These are phyloP conservation scores for Lactarius evosmus DNA, from an alignment of 768 basidiomycete genomes.

Conservation along the genomic window DNA sequence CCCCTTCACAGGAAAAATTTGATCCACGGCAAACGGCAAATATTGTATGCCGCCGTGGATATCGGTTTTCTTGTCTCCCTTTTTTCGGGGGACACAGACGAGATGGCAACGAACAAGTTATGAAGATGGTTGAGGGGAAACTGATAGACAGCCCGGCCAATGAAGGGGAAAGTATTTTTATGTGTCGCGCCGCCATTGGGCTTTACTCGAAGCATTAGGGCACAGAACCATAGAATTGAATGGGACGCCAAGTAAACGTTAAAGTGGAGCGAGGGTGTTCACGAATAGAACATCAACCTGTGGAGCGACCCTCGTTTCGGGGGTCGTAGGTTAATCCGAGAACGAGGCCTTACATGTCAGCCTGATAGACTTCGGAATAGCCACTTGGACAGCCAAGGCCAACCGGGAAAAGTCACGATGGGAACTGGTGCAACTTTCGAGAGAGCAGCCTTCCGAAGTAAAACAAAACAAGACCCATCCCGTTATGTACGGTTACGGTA, in stretches of 20 bases:
- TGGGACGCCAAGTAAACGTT: not conserved
- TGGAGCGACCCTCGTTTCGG: slow-evolving; percentile 9
- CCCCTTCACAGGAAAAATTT: not conserved
- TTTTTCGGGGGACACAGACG: too few relatives aligned
- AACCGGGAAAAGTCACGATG: too few relatives aligned
- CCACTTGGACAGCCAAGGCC: not conserved
- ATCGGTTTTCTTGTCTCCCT: not conserved
- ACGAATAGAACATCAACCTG: not conserved
- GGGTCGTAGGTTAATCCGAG: not conserved
- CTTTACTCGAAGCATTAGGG: not conserved
- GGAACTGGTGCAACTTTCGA: not conserved
- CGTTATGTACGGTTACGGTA: too few relatives aligned
- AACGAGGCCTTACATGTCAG: not conserved
- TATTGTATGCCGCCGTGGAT: not conserved
- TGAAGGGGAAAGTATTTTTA: too few relatives aligned
- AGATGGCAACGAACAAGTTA: not conserved
- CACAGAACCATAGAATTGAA: not conserved
- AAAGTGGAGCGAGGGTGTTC: slow-evolving; percentile 2
- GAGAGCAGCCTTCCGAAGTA: too few relatives aligned
- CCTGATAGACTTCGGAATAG: not conserved
- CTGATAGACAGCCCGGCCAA: not conserved
- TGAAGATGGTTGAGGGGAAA: too few relatives aligned
- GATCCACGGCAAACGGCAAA: not conserved
- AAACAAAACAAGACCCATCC: too few relatives aligned
- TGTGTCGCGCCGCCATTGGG: not conserved